These are phyloP conservation scores for Simplicillium aogashimaense DNA, from an alignment of 2,329 filamentous ascomycete genomes.

Conservation along the genomic window DNA sequence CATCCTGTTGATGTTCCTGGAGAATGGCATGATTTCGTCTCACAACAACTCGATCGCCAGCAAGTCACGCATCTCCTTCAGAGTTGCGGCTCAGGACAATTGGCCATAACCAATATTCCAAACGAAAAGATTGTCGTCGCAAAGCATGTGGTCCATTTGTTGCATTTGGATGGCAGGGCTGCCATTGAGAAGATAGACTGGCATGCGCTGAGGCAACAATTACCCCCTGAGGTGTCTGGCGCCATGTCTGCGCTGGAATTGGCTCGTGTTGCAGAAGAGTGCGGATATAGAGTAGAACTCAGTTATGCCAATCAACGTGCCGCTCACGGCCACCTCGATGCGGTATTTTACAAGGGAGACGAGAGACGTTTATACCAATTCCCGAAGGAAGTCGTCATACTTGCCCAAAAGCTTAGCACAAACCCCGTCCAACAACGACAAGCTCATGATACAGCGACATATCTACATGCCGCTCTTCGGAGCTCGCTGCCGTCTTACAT, in stretches of 20 bases:
- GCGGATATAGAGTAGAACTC: constrained; percentile 35
- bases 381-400: constrained; percentile 4
- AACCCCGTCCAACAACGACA: constrained; percentile 9
- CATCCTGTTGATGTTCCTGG: background rate
- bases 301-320: constrained; percentile 29
- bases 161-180: constrained; percentile 1
- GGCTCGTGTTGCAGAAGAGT: constrained; percentile 12
- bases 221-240: background rate
- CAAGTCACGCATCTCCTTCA: constrained; percentile 8
- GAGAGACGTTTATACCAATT: constrained; percentile 12
- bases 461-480: constrained; percentile 2
- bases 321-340: constrained; percentile 15
- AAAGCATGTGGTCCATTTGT: constrained; percentile 8
- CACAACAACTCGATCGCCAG: constrained; percentile 3
- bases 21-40: constrained; percentile 3
- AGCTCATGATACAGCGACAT: constrained; percentile 1
- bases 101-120: constrained; percentile 15
- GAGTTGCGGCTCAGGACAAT: background rate
- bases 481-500: constrained; percentile 14
- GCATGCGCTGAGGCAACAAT: too few species aligned
- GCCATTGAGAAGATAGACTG: background rate
- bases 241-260: constrained; percentile 10
- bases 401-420: constrained; percentile 6
- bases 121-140: constrained; percentile 19
- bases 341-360: constrained; percentile 10